Conservation (phyloP, 2,329 filamentous ascomycete genomes). For the Aotearoamyces nothofagi region DNA sequence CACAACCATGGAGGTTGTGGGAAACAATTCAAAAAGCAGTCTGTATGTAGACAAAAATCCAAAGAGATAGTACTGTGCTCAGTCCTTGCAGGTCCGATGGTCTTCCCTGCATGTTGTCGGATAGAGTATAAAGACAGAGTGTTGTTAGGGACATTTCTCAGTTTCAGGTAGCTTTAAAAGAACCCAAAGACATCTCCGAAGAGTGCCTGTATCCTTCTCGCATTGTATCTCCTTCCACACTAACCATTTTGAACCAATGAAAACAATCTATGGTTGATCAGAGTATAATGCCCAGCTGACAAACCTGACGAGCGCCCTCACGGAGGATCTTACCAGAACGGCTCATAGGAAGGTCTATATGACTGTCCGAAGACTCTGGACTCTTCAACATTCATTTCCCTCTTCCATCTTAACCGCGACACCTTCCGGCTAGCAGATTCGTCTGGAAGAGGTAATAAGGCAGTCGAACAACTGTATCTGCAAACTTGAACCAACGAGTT, state of each 20-base stretch:
- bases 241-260: conserved; percentile 24
- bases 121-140: no score
- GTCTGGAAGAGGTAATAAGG: conserved; percentile 41
- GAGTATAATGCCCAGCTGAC: conserved; percentile 50
- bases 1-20: conserved; percentile 11
- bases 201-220: conserved; percentile 27
- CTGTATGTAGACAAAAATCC: conserved; percentile 19
- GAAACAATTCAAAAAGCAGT: conserved; percentile 13
- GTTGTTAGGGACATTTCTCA: no score
- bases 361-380: conserved; percentile 38
- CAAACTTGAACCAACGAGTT: conserved; percentile 63
- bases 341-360: conserved; percentile 59
- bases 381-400: conserved; percentile 35
- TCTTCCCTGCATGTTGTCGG: no score
- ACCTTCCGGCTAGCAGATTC: conserved; percentile 20
- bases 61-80: conserved; percentile 20
- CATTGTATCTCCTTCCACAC: conserved; percentile 20
- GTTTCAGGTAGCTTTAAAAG: no score
- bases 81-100: conserved; percentile 8
- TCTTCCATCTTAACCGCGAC: conserved; percentile 31
- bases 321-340: conserved; percentile 58
- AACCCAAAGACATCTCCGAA: conserved; percentile 35
- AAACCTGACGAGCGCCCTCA: conserved; percentile 64
- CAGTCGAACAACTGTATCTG: conserved; percentile 53
- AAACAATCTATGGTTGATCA: conserved; percentile 45